A percentile compares a stretch with the other conserved stretches of the same genome.
Conservation (phyloP, 257 asterid species). For the Gynochthodes officinalis region DNA sequence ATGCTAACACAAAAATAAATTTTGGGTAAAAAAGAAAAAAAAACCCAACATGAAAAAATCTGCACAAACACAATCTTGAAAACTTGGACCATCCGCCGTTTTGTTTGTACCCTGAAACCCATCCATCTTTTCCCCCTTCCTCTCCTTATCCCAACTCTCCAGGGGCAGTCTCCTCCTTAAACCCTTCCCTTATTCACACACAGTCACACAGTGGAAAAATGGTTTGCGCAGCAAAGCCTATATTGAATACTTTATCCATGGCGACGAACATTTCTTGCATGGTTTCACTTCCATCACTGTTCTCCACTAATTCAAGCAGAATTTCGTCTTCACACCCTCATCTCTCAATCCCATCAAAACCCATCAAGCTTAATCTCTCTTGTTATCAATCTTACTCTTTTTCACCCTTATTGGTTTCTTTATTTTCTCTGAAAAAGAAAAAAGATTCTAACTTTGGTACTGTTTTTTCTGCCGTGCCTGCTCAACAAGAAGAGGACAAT, state of each 20-base stretch:
- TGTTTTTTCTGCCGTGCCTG: slow-evolving; percentile 45
- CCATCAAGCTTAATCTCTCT: slow-evolving; percentile 42
- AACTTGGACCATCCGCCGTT: slow-evolving; percentile 29
- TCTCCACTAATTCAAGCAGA: slow-evolving; percentile 29
- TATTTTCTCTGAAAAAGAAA: slow-evolving; percentile 28
- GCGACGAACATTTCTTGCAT: slow-evolving; percentile 48
- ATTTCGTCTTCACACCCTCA: slow-evolving; percentile 36
- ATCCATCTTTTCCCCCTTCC: slow-evolving; percentile 12
- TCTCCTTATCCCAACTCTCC: slow-evolving; percentile 11
- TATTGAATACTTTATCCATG: slow-evolving; percentile 48
- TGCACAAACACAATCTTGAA: neutral
- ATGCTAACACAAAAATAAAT: too few species aligned
- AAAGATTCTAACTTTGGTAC: slow-evolving; percentile 26
- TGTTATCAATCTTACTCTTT: slow-evolving; percentile 41
- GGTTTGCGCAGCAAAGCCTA: slow-evolving; percentile 45
- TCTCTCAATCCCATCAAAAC: slow-evolving; percentile 37
- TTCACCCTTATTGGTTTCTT: slow-evolving; percentile 27
- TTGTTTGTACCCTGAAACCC: slow-evolving; percentile 4
- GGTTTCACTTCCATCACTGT: slow-evolving; percentile 48
- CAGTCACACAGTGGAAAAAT: slow-evolving; percentile 24
- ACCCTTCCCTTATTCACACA: slow-evolving; percentile 8
- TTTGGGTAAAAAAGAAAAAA: too few species aligned
- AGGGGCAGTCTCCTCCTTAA: slow-evolving; percentile 21
- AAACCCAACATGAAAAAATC: too few species aligned
- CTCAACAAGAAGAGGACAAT: slow-evolving; percentile 53